Conservation (phyloP, 257 asterid species). For the Osmanthus fragrans region DNA sequence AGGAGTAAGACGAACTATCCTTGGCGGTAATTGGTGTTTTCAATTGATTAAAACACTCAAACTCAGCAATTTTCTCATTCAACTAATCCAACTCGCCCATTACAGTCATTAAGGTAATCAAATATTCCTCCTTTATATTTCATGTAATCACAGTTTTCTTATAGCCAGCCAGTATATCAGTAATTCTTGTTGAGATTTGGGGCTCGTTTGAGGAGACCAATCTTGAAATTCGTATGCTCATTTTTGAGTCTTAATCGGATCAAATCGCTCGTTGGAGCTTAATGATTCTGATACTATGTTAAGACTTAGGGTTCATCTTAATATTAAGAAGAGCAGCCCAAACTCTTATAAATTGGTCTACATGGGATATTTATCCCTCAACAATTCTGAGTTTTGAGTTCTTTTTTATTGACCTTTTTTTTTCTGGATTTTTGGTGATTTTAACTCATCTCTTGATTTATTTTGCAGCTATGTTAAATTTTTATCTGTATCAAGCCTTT, state of each 20-base stretch:
- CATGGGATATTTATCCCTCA: too few species aligned
- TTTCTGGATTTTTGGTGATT: background rate
- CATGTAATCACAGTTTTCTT: background rate
- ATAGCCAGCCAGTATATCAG: background rate
- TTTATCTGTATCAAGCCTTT: background rate
- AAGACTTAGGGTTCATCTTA: too few species aligned
- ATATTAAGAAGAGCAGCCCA: too few species aligned
- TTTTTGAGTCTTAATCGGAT: too few species aligned
- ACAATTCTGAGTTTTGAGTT: background rate
- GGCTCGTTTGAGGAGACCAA: too few species aligned
- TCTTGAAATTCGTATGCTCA: too few species aligned
- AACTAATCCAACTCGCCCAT: background rate
- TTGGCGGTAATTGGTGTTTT: constrained; percentile 31
- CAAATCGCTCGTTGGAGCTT: too few species aligned
- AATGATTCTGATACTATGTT: too few species aligned
- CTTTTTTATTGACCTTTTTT: background rate
- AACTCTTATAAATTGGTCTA: too few species aligned
- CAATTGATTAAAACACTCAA: background rate
- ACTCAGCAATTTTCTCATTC: background rate
- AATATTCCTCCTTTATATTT: background rate
- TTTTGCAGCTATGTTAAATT: background rate
- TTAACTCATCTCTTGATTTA: background rate
- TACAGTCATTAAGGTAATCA: background rate
- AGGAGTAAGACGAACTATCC: constrained; percentile 26
- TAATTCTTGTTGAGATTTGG: background rate